Evolutionary conservation across 805 yeast genomes (phyloP).

Genomic region (Priceomyces medius): DNA sequence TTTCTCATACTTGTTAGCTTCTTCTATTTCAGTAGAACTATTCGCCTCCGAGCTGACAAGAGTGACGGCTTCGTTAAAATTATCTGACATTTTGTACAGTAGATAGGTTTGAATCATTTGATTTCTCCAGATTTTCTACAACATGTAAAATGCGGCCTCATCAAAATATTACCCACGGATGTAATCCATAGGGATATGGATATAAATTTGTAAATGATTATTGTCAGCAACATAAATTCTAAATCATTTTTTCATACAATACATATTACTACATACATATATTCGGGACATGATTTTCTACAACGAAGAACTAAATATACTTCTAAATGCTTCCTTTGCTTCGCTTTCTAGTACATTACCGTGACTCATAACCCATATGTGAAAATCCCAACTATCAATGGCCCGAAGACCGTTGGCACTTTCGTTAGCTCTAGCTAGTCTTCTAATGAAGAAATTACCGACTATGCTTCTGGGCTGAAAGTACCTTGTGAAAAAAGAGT

Average conservation of each 20-base stretch:
- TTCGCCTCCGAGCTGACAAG: slow-evolving; percentile 1
- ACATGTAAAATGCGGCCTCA: no score
- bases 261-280: no score
- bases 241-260: no score
- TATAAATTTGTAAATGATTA: no score
- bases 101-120: no score
- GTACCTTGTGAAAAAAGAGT: slow-evolving; percentile 38
- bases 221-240: no score
- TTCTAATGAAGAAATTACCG: slow-evolving; percentile 22
- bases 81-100: slow-evolving; percentile 3
- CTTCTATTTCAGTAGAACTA: background rate
- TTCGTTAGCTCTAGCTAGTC: slow-evolving; percentile 11
- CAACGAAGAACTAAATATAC: slow-evolving; percentile 9
- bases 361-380: slow-evolving; percentile 55
- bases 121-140: no score
- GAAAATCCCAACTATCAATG: slow-evolving; percentile 44
- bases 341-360: slow-evolving; percentile 52
- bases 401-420: slow-evolving; percentile 20
- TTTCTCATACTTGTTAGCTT: background rate
- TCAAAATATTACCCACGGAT: no score
- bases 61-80: background rate
- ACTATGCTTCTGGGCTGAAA: slow-evolving; percentile 40
- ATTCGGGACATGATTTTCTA: no score
- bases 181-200: no score
- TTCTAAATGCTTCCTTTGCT: slow-evolving; percentile 26